Conservation (phyloP, 2,329 filamentous ascomycete genomes). For the Clonostachys byssicola region DNA sequence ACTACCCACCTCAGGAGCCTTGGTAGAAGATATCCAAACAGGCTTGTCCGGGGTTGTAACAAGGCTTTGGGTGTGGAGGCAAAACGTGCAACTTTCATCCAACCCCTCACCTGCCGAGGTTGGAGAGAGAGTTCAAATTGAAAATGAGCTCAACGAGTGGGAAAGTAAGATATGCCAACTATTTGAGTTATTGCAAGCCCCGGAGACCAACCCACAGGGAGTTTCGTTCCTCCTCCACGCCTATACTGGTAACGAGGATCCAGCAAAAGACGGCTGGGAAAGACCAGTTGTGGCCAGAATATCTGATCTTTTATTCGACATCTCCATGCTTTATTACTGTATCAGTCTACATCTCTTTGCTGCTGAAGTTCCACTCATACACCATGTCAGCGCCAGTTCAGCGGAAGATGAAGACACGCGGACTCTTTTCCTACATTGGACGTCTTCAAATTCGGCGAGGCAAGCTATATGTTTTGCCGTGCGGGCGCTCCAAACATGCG, state of each 20-base stretch:
- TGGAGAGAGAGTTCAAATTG: slow-evolving; percentile 26
- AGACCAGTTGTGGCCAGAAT: slow-evolving; percentile 16
- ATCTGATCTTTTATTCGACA: slow-evolving; percentile 20
- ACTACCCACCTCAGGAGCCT: slow-evolving; percentile 13
- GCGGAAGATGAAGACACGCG: no score
- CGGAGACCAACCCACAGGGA: not conserved
- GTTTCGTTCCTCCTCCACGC: slow-evolving; percentile 12
- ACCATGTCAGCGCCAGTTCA: slow-evolving; percentile 15
- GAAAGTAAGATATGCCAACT: slow-evolving; percentile 8
- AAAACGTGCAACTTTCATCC: slow-evolving; percentile 17
- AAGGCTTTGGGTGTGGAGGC: slow-evolving; percentile 27
- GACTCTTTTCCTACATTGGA: no score
- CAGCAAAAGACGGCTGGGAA: slow-evolving; percentile 13
- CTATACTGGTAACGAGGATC: slow-evolving; percentile 19
- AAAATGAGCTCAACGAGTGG: slow-evolving; percentile 16
- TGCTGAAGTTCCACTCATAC: slow-evolving; percentile 30
- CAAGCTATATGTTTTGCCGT: no score
- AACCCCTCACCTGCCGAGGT: slow-evolving; percentile 20
- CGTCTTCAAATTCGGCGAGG: no score
- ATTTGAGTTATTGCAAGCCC: slow-evolving; percentile 14
- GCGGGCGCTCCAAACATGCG: no score
- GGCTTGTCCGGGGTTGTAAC: slow-evolving; percentile 20
- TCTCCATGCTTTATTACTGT: slow-evolving; percentile 27
- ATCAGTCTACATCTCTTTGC: slow-evolving; percentile 25
- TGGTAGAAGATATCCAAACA: slow-evolving; percentile 26